Percentiles rank a stretch among this genome's conserved stretches.
phyloP scores from a whole-genome alignment of 2,329 filamentous ascomycete genomes.

The Fusarium graminum region DNA sequence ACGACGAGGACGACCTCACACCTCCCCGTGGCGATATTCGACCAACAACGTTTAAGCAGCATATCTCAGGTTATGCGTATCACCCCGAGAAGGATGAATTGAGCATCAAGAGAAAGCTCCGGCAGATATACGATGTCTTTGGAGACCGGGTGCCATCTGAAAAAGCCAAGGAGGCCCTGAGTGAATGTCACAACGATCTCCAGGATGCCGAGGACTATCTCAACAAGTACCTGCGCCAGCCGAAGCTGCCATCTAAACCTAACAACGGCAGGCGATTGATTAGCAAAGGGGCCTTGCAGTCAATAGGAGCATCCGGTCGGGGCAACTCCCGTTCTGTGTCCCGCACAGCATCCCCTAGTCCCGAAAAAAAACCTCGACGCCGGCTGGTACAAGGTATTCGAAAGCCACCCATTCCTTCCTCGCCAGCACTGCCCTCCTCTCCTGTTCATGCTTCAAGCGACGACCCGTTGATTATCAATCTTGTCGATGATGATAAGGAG shows the following conservation, averaged over 20 bases:
- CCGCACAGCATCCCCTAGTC: constrained; percentile 45
- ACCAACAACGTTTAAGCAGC: constrained; percentile 67
- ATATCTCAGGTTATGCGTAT: constrained; percentile 59
- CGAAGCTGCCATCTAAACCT: constrained; percentile 26
- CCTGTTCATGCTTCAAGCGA: constrained; percentile 51
- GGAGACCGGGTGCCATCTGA: constrained; percentile 50
- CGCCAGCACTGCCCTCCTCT: constrained; percentile 35
- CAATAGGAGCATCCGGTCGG: constrained; percentile 28
- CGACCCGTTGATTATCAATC: constrained; percentile 53
- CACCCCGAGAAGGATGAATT: constrained; percentile 60
- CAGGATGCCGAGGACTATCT: constrained; percentile 55
- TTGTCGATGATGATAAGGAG: constrained; percentile 59
- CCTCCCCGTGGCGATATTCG: constrained; percentile 72
- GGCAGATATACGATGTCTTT: constrained; percentile 56
- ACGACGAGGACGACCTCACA: constrained; percentile 61
- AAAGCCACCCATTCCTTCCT: constrained; percentile 44
- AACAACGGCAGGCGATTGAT: constrained; percentile 51
- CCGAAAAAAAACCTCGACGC: constrained; percentile 51
- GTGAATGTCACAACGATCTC: constrained; percentile 52
- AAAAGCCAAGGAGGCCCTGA: constrained; percentile 53
- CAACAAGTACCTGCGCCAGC: constrained; percentile 27
- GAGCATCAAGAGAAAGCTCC: constrained; percentile 53
- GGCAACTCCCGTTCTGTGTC: constrained; percentile 37
- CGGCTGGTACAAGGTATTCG: constrained; percentile 56
- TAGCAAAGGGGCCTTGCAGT: constrained; percentile 50